phyloP scores from a whole-genome alignment of 805 yeast species.

The Scheffersomyces amazonensis region DNA sequence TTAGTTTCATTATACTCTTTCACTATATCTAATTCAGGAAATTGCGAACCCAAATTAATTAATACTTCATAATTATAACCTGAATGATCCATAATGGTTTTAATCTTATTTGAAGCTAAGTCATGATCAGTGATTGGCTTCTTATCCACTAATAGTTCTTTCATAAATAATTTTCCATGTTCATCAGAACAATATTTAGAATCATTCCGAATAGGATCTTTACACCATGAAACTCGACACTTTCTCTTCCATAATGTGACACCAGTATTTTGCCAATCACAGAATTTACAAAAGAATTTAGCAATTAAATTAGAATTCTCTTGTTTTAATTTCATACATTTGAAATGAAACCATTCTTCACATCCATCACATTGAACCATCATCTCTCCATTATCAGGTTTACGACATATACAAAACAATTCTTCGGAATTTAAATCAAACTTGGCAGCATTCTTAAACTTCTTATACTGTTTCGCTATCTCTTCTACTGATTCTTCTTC shows the following conservation, averaged over 20 bases:
- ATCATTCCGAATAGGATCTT: constrained; percentile 45
- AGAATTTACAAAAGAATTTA: constrained; percentile 70
- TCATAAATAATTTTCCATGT: constrained; percentile 58
- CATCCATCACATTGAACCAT: constrained; percentile 97
- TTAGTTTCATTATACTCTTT: constrained; percentile 12
- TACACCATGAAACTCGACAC: constrained; percentile 63
- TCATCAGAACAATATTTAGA: constrained; percentile 73
- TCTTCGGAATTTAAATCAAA: constrained; percentile 55
- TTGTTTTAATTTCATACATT: constrained; percentile 61
- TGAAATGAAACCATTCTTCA: constrained; percentile 92
- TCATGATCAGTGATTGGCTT: constrained; percentile 3
- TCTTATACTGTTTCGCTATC: constrained; percentile 34
- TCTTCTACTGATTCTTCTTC: constrained; percentile 27
- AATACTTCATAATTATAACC: constrained; percentile 18
- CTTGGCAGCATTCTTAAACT: constrained; percentile 33
- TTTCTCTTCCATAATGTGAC: constrained; percentile 69
- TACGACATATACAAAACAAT: constrained; percentile 73
- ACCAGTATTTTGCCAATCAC: constrained; percentile 54
- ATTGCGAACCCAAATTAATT: constrained; percentile 23
- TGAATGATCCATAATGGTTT: constrained; percentile 20
- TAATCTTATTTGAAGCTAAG: constrained; percentile 17
- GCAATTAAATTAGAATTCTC: constrained; percentile 54
- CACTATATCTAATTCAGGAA: constrained; percentile 45
- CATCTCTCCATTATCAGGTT: constrained; percentile 72
- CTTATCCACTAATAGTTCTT: constrained; percentile 16